These are phyloP conservation scores for Cutaneotrichosporon curvatum DNA, from an alignment of 1,284 basidiomycete genomes.

Conservation along the genomic window DNA sequence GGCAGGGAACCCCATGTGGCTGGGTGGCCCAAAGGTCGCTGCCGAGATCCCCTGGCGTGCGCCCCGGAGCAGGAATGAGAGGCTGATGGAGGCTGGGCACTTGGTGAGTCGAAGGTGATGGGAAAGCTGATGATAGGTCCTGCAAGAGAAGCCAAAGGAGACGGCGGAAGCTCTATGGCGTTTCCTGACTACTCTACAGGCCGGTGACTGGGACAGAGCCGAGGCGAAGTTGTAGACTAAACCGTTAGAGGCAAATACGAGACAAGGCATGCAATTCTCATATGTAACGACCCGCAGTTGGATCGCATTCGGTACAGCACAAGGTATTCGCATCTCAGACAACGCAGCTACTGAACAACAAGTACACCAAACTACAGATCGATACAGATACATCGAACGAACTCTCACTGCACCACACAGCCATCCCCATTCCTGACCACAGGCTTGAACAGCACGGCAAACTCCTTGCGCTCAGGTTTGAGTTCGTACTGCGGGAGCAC, in stretches of 20 bases:
- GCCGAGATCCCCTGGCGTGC: conserved; percentile 32
- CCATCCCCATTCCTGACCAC: background rate
- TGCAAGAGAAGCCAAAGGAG: conserved; percentile 36
- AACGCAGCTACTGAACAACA: no score
- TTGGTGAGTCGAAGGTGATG: conserved; percentile 17
- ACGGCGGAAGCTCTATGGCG: conserved; percentile 28
- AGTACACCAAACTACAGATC: no score
- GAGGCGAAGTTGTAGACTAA: background rate
- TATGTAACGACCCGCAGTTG: no score
- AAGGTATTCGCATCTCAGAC: no score
- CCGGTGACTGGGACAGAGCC: conserved; percentile 7
- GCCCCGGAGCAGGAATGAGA: conserved; percentile 23
- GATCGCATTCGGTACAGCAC: no score
- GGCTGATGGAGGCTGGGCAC: conserved; percentile 29
- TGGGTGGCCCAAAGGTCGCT: conserved; percentile 16
- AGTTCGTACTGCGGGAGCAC: conserved; percentile 12
- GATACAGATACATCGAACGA: no score
- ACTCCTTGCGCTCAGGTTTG: conserved; percentile 1
- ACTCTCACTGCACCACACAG: conserved; percentile 3
- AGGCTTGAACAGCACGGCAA: conserved; percentile 2
- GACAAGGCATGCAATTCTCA: no score
- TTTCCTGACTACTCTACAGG: conserved; percentile 22
- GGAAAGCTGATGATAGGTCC: background rate
- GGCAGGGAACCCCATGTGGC: conserved; percentile 24
- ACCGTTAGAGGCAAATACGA: background rate